Percentiles rank a stretch among this genome's conserved stretches.
Conservation (phyloP, 805 yeast genomes). For the Clavispora asparagi region DNA sequence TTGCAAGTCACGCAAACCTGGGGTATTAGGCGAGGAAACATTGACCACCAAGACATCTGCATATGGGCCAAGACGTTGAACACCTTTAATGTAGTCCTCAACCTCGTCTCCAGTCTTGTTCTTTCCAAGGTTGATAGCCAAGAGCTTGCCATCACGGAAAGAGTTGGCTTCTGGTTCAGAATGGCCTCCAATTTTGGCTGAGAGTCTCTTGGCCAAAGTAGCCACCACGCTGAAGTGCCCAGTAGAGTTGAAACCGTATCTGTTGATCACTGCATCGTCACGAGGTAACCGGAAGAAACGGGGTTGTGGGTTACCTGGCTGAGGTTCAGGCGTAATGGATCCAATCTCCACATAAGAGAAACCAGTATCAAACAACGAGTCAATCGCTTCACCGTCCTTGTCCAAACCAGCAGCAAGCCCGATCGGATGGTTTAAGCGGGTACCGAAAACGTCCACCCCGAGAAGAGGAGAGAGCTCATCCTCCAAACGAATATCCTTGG, state of each 20-base stretch:
- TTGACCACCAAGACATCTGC: constrained; percentile 90
- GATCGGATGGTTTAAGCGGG: constrained; percentile 66
- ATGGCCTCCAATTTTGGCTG: constrained; percentile 2
- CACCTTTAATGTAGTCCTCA: constrained; percentile 81
- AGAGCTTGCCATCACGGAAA: constrained; percentile 56
- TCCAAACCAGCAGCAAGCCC: constrained; percentile 97
- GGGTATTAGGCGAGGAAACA: constrained; percentile 94
- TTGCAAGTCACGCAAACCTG: constrained; percentile 87
- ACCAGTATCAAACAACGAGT: constrained; percentile 69
- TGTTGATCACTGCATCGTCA: constrained; percentile 88
- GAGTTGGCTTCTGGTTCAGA: constrained; percentile 37
- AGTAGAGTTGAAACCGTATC: constrained; percentile 90
- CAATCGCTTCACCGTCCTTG: constrained; percentile 89
- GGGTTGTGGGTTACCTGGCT: constrained; percentile 93
- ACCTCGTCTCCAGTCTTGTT: constrained; percentile 90
- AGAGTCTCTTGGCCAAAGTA: constrained; percentile 59
- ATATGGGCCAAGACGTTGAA: constrained; percentile 68
- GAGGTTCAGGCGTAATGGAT: constrained; percentile 87
- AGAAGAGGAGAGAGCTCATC: constrained; percentile 34
- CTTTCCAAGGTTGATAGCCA: constrained; percentile 87
- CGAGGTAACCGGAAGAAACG: constrained; percentile 80
- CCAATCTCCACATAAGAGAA: constrained; percentile 92
- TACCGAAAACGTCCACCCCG: constrained; percentile 61
- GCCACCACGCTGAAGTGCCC: constrained; percentile 77
- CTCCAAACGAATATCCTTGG: constrained; percentile 43